phyloP scores from a whole-genome alignment of 1,139 yeast species.

The Candida buenavistaensis region DNA sequence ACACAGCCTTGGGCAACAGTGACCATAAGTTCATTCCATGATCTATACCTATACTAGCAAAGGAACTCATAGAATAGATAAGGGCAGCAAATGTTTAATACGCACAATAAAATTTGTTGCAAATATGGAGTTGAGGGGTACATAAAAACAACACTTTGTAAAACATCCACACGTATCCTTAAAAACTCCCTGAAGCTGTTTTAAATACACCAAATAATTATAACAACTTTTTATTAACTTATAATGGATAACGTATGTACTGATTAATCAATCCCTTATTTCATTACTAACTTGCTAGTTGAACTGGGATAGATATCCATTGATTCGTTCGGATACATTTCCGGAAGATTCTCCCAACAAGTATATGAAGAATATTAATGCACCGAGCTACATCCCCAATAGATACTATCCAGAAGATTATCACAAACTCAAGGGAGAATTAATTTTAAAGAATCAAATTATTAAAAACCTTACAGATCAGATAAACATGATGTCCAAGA shows the following conservation, averaged over 20 bases:
- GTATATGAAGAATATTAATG: constrained; percentile 20
- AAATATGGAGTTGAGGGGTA: too few species aligned
- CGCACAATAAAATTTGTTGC: too few species aligned
- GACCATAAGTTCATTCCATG: too few species aligned
- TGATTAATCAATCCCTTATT: not conserved
- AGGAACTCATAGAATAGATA: too few species aligned
- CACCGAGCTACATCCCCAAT: constrained; percentile 32
- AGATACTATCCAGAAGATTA: constrained; percentile 20
- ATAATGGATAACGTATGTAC: constrained; percentile 7
- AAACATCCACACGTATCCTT: too few species aligned
- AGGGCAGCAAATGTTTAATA: too few species aligned
- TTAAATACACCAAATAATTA: constrained; percentile 58
- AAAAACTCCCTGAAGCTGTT: constrained; percentile 56
- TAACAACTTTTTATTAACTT: constrained; percentile 18
- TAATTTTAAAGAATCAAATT: constrained; percentile 35
- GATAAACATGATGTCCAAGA: constrained; percentile 19
- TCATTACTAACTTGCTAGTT: constrained; percentile 9
- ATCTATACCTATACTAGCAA: too few species aligned
- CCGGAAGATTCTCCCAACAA: constrained; percentile 6
- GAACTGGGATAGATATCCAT: constrained; percentile 1
- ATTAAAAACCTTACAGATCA: constrained; percentile 37
- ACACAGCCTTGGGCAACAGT: too few species aligned
- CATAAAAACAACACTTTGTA: too few species aligned
- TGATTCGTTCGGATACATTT: constrained; percentile 3
- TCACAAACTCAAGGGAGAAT: constrained; percentile 31